Percentiles rank a stretch among this genome's conserved stretches.
Conservation (phyloP, 2,329 filamentous ascomycete genomes). For the Trichoderma pleuroti region DNA sequence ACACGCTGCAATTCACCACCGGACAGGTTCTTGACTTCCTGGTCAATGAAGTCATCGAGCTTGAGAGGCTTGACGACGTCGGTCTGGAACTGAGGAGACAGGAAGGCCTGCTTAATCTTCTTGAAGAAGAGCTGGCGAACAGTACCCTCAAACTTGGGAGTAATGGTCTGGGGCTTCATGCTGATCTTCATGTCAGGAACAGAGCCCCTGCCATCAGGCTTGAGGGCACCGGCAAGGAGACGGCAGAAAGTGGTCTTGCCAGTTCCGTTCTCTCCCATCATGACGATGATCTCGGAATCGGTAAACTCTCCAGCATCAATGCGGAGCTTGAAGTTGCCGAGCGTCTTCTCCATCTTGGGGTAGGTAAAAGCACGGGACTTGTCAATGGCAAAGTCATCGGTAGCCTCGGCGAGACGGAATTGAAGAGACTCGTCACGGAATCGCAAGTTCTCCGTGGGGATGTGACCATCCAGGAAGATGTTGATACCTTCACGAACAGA, state of each 20-base stretch:
- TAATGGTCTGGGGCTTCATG: slow-evolving; percentile 99
- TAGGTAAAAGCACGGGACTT: slow-evolving; percentile 83
- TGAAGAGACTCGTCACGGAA: slow-evolving; percentile 97
- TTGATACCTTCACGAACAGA: slow-evolving; percentile 99
- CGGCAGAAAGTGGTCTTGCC: slow-evolving; percentile 99
- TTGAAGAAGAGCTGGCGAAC: slow-evolving; percentile 99
- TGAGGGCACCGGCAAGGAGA: slow-evolving; percentile 86
- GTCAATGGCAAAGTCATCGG: slow-evolving; percentile 83
- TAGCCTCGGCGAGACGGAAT: slow-evolving; percentile 87
- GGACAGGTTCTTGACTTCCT: slow-evolving; percentile 98
- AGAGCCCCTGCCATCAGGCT: slow-evolving; percentile 75
- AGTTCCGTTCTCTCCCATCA: slow-evolving; percentile 99
- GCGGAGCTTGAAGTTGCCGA: slow-evolving; percentile 80
- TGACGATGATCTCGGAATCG: slow-evolving; percentile 97
- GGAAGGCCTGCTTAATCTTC: slow-evolving; percentile 96
- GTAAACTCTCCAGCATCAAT: slow-evolving; percentile 87
- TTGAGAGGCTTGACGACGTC: slow-evolving; percentile 99
- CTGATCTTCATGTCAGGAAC: slow-evolving; percentile 95
- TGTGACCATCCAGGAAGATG: slow-evolving; percentile 97
- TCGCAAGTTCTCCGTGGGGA: slow-evolving; percentile 95
- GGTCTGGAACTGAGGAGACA: slow-evolving; percentile 97
- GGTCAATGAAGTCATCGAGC: slow-evolving; percentile 98
- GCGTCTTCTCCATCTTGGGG: slow-evolving; percentile 86
- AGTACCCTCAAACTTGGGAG: slow-evolving; percentile 94
- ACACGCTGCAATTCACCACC: slow-evolving; percentile 99